Base-by-base conservation (phyloP, 1,284 basidiomycete species). In the Ganoderma leucocontextum region DNA sequence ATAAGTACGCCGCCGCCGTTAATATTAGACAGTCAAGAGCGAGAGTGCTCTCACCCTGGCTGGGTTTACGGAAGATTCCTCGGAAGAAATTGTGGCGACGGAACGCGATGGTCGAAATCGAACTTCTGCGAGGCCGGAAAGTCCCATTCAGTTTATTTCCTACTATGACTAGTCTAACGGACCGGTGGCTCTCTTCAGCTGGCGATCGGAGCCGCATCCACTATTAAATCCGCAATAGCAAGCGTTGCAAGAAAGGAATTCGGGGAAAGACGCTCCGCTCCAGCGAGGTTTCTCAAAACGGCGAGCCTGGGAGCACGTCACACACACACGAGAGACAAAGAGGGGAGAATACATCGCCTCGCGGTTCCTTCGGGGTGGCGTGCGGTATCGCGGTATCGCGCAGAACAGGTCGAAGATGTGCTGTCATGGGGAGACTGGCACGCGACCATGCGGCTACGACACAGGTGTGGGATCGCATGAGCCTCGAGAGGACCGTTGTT, bases 361-460 rank as follows among this genome's bases (percentile, higher is more conserved):
- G 58, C 52, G 29, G 12, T 49, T 61, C 60, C 38, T 35, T 59
- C 49, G 49, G 67, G 5, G 49, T 42, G 42, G 60, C 52, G 42
- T 25, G 60, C 49, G 57, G n/a, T 59, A 64, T 53, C 63, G 59
- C 52, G 33, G 13, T 29, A 44, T 41, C 29, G n/a, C 13, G 9
- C 13, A 63, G 38, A 44, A 38, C 10, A 55, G 44, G 35, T 44
- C 4, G 60, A 17, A 15, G 41, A 19, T 36, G 55, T 60, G 36
- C n/a, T 59, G 47, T 29, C 60, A 42, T 29, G 55, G 41, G 35
- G 57, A 19, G 63, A n/a, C 29, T 41, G 57, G 60, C 42, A 35
- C 55, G 49, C n/a, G n/a, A 17, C 65, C 70, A 71, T 67, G 67
- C 63, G 70, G 67, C 17, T 65, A 65, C 66, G 67, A 57, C 65